Conservation (phyloP, 2,329 filamentous ascomycete species). For the Talaromyces pinophilus region DNA sequence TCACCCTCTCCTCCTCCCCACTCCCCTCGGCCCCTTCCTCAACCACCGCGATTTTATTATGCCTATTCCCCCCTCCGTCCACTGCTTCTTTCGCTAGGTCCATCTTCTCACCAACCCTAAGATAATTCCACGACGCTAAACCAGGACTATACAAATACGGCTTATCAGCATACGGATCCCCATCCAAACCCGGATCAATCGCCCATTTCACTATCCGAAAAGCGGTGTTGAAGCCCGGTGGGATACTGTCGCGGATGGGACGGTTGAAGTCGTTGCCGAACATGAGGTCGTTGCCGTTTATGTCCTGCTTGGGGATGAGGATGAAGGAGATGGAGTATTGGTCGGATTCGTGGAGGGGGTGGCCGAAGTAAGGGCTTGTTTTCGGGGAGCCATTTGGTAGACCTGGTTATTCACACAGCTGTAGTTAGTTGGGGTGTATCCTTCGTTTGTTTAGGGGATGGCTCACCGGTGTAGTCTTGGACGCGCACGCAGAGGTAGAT, state of each 20-base stretch:
- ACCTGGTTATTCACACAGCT: conserved; percentile 49
- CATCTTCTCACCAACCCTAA: conserved; percentile 63
- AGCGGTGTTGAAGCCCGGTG: conserved; percentile 81
- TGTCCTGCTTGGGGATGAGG: conserved; percentile 69
- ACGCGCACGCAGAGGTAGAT: conserved; percentile 74
- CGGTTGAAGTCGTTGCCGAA: conserved; percentile 96
- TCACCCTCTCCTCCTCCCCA: conserved; percentile 51
- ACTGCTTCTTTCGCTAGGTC: conserved; percentile 22
- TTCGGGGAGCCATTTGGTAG: conserved; percentile 69
- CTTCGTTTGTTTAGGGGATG: not conserved
- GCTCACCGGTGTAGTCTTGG: conserved; percentile 56
- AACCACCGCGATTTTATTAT: conserved; percentile 54
- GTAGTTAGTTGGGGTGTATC: not conserved
- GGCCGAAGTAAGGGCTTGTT: conserved; percentile 75
- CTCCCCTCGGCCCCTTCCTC: conserved; percentile 66
- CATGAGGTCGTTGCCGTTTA: conserved; percentile 72
- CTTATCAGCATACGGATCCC: conserved; percentile 81
- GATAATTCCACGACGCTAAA: conserved; percentile 74
- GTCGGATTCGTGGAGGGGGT: conserved; percentile 69
- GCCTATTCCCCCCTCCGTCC: not conserved
- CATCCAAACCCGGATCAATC: conserved; percentile 87
- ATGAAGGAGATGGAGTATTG: conserved; percentile 82
- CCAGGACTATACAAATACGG: conserved; percentile 86
- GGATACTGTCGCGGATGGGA: conserved; percentile 81
- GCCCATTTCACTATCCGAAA: conserved; percentile 85